Evolutionary conservation across 495 filamentous ascomycete genomes (phyloP).

Genomic region (Penicillium fimorum): DNA sequence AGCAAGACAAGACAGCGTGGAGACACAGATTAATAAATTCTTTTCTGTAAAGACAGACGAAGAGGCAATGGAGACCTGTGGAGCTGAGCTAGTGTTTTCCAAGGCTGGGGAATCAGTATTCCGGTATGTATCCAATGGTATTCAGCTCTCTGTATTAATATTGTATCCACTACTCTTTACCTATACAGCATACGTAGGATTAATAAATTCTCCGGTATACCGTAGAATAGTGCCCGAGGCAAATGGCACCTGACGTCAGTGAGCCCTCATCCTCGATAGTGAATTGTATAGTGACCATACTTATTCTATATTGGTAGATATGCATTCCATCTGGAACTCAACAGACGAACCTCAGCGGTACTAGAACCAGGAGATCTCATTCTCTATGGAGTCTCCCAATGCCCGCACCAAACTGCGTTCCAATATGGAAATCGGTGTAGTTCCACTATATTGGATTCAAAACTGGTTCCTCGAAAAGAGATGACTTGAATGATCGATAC

Average conservation of each 20-base stretch:
- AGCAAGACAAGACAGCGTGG: not conserved
- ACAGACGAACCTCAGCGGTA: not conserved
- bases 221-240: slow-evolving; percentile 22
- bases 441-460: not conserved
- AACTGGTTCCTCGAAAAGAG: not conserved
- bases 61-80: not conserved
- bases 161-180: no score
- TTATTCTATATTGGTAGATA: not conserved
- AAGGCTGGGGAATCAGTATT: not conserved
- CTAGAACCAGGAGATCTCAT: not conserved
- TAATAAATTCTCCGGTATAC: no score
- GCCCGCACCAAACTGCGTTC: not conserved
- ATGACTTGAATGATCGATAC: not conserved
- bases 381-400: not conserved
- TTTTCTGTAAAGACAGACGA: no score
- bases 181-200: no score
- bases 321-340: not conserved
- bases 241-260: slow-evolving; percentile 25
- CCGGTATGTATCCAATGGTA: no score
- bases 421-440: not conserved
- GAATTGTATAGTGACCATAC: not conserved
- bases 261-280: slow-evolving; percentile 8
- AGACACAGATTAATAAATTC: not conserved
- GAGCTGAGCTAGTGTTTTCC: not conserved
- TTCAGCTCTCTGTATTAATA: no score